Evolutionary conservation across 164 flowering plant genomes (phyloP).

Genomic region (Dillenia suffruticosa): DNA sequence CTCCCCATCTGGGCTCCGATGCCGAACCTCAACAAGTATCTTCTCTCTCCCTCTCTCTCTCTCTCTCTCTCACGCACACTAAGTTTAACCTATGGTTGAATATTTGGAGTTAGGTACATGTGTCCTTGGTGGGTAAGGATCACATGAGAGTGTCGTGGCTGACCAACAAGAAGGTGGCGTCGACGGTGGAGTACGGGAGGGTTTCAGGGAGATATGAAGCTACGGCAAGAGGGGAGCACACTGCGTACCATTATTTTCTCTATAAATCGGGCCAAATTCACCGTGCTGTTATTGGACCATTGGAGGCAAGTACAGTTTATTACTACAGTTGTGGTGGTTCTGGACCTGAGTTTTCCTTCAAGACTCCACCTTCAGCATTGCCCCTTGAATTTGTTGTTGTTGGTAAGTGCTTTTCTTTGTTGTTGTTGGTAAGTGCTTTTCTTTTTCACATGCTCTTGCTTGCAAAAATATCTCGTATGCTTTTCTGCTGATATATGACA

Average conservation of each 20-base stretch:
- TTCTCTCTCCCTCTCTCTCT: slow-evolving; percentile 13
- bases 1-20: slow-evolving; percentile 24
- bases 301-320: slow-evolving; percentile 53
- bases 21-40: slow-evolving; percentile 58
- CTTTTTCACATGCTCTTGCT: too few species aligned
- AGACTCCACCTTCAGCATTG: slow-evolving; percentile 64
- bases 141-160: slow-evolving; percentile 68
- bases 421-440: slow-evolving; percentile 40
- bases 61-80: slow-evolving; percentile 2
- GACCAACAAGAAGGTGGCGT: slow-evolving; percentile 32
- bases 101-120: slow-evolving; percentile 46
- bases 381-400: slow-evolving; percentile 63
- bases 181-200: slow-evolving; percentile 62
- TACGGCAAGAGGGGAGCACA: slow-evolving; percentile 44
- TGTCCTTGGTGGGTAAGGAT: slow-evolving; percentile 57
- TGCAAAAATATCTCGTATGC: too few species aligned
- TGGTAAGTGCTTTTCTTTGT: slow-evolving; percentile 29
- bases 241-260: slow-evolving; percentile 52
- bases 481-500: too few species aligned
- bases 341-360: slow-evolving; percentile 57
- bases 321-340: slow-evolving; percentile 68
- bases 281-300: slow-evolving; percentile 68
- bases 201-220: slow-evolving; percentile 34
- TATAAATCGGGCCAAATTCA: slow-evolving; percentile 77
- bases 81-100: too few species aligned